Evolutionary conservation across 2,329 filamentous ascomycete species (phyloP).

Genomic region (Amylocarpus encephaloides): DNA sequence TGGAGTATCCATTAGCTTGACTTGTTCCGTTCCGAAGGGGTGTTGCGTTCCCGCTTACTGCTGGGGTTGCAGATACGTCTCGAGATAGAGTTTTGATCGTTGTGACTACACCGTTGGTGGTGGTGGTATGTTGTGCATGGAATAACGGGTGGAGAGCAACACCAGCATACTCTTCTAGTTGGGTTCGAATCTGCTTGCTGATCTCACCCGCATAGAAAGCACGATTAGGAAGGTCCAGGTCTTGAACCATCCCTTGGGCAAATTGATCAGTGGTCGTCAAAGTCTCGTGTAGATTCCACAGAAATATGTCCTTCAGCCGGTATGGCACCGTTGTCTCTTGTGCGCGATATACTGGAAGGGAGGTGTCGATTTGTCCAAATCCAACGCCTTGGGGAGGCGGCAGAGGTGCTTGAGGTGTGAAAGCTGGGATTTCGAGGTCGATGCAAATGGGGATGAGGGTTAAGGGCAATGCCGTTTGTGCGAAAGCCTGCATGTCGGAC

Average conservation of each 20-base stretch:
- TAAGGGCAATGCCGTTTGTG: constrained; percentile 70
- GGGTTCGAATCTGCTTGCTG: constrained; percentile 87
- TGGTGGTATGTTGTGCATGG: constrained; percentile 46
- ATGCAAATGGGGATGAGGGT: constrained; percentile 94
- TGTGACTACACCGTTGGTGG: constrained; percentile 31
- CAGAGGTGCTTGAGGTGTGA: constrained; percentile 59
- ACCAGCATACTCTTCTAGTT: constrained; percentile 92
- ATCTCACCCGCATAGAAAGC: constrained; percentile 68
- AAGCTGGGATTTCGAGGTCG: constrained; percentile 83
- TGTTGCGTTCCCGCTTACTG: constrained; percentile 48
- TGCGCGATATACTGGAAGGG: constrained; percentile 69
- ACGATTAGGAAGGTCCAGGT: constrained; percentile 81
- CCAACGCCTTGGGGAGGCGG: constrained; percentile 54
- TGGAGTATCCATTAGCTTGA: constrained; percentile 38
- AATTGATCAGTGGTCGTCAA: constrained; percentile 94
- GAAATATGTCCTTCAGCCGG: constrained; percentile 86
- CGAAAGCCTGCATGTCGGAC: constrained; percentile 54
- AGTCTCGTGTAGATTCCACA: constrained; percentile 96
- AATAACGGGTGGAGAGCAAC: constrained; percentile 92
- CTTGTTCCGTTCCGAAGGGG: constrained; percentile 45
- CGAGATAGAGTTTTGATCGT: constrained; percentile 27
- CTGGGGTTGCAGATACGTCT: constrained; percentile 39
- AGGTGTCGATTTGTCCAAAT: constrained; percentile 59
- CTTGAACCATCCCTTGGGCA: constrained; percentile 81
- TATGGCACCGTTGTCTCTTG: constrained; percentile 78